phyloP scores from a whole-genome alignment of 2,329 filamentous ascomycete genomes.

The Rhinocladiella similis region DNA sequence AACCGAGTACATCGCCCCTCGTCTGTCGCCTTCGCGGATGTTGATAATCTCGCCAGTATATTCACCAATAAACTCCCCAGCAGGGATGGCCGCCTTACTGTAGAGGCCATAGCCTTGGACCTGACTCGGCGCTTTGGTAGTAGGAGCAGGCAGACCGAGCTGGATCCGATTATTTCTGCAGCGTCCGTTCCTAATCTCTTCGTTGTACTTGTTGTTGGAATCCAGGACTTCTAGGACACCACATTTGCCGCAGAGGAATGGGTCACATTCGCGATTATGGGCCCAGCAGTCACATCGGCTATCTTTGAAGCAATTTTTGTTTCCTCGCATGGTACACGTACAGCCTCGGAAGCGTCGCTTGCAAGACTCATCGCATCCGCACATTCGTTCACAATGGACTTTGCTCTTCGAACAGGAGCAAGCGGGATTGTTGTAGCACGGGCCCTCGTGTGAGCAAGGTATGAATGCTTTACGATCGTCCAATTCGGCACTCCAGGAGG shows the following conservation, averaged over 20 bases:
- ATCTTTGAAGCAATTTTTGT: constrained; percentile 28
- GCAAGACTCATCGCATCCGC: constrained; percentile 27
- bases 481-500: constrained; percentile 21
- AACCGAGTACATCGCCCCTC: constrained; percentile 55
- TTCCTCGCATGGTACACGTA: constrained; percentile 22
- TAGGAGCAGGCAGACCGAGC: constrained; percentile 63
- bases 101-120: constrained; percentile 70
- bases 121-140: constrained; percentile 69
- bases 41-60: constrained; percentile 78
- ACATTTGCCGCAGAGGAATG: constrained; percentile 70
- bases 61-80: constrained; percentile 75
- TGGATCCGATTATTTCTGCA: constrained; percentile 76
- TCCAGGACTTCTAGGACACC: constrained; percentile 69
- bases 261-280: constrained; percentile 77
- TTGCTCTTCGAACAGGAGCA: constrained; percentile 28
- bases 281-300: constrained; percentile 65
- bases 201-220: constrained; percentile 64
- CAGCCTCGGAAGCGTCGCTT: constrained; percentile 31
- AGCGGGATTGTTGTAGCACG: constrained; percentile 24
- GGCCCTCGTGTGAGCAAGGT: constrained; percentile 30
- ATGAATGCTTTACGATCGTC: constrained; percentile 26
- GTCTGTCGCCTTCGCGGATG: constrained; percentile 66
- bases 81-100: constrained; percentile 64
- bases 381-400: constrained; percentile 30
- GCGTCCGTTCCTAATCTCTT: constrained; percentile 55